These are phyloP conservation scores for Basipetospora chlamydospora DNA, from an alignment of 2,329 filamentous ascomycete species.

Conservation along the genomic window DNA sequence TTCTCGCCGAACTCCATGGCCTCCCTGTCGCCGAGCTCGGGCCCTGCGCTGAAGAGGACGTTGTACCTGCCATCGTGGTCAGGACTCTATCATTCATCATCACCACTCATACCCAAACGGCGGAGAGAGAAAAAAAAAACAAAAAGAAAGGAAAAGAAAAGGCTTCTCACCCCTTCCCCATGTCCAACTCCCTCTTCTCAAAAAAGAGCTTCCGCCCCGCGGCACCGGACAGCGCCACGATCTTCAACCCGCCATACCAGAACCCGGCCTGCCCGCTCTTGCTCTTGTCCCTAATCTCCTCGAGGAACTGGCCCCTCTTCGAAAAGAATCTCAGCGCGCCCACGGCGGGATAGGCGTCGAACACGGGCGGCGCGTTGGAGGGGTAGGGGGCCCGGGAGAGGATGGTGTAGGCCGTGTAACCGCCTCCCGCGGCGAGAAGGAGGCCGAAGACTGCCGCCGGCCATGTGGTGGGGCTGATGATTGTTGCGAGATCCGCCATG, in stretches of 20 bases:
- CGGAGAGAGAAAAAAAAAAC: not conserved
- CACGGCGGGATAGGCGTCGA: conserved; percentile 1
- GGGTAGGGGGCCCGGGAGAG: conserved; percentile 1
- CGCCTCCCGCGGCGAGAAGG: too few relatives aligned
- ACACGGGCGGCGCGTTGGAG: conserved; percentile 2
- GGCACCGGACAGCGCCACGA: conserved; percentile 29
- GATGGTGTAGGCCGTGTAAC: not conserved
- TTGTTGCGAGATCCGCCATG: too few relatives aligned
- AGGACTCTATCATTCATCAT: not conserved
- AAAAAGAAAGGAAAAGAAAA: not conserved
- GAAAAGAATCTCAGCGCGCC: conserved; percentile 22
- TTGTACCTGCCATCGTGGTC: conserved; percentile 12
- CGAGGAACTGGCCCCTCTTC: conserved; percentile 27
- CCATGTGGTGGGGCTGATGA: too few relatives aligned
- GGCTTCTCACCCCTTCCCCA: conserved; percentile 22
- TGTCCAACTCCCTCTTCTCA: conserved; percentile 27
- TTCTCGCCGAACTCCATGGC: conserved; percentile 11
- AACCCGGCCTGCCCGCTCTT: conserved; percentile 31
- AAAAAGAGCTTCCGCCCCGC: conserved; percentile 27
- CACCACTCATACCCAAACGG: too few relatives aligned
- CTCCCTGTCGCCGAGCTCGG: conserved; percentile 10
- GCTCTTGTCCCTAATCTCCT: conserved; percentile 15
- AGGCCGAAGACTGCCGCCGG: too few relatives aligned
- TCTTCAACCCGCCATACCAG: conserved; percentile 26
- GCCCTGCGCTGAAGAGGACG: conserved; percentile 16